These are phyloP conservation scores for Chloris gayana DNA, from an alignment of 176 grass and related monocot genomes.

Conservation along the genomic window DNA sequence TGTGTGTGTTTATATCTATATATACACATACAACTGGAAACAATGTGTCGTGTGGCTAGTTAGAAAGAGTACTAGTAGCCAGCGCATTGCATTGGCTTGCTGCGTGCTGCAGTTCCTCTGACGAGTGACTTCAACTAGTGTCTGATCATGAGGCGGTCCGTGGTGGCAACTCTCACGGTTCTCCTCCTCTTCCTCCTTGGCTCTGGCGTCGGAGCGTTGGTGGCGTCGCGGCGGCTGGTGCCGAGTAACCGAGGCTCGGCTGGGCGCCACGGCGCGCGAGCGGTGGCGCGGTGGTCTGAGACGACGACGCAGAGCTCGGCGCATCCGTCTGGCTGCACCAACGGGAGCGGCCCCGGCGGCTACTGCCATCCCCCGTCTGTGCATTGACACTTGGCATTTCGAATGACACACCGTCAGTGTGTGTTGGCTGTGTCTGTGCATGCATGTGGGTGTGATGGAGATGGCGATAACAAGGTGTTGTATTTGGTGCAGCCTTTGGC, in stretches of 20 bases:
- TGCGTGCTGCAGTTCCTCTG: not conserved
- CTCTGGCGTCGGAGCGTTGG: not conserved
- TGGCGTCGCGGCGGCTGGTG: not conserved
- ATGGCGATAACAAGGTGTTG: not conserved
- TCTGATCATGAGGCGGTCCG: conserved; percentile 14
- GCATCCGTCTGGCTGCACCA: conserved; percentile 38
- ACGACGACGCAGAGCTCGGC: not conserved
- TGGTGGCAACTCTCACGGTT: not conserved
- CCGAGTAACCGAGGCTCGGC: not conserved
- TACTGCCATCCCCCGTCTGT: conserved; percentile 1
- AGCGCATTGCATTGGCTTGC: not conserved
- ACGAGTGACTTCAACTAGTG: not conserved
- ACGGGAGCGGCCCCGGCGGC: conserved; percentile 31
- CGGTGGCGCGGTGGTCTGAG: not conserved
- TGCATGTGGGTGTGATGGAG: not conserved
- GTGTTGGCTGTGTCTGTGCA: not conserved
- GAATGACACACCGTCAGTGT: too few species aligned
- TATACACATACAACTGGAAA: not conserved
- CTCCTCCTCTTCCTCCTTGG: conserved; percentile 18
- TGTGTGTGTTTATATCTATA: not conserved
- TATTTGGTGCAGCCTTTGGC: not conserved
- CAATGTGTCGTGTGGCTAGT: too few species aligned
- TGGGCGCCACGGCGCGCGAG: not conserved
- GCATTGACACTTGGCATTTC: not conserved
- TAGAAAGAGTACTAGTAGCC: not conserved